Base-by-base conservation (phyloP, 129 eudicot species). In the carrot (Daucus carota) region DNA sequence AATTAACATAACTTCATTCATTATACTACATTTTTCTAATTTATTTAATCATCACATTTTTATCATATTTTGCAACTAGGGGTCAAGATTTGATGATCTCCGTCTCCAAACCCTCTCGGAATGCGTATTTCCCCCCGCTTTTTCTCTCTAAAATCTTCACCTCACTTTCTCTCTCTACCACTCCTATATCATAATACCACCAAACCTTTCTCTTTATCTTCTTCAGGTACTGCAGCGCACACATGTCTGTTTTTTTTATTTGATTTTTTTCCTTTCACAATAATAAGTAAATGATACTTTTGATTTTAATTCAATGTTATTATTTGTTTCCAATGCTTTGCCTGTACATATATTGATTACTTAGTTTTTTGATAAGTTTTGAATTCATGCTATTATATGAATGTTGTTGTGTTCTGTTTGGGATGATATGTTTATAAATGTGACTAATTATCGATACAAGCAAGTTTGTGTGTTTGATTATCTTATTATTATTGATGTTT, bases 151-250 rank as follows among this genome's bases (percentile, higher is more conserved):
- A 59, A 42, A 75, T 1, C 63, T 12, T 62, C 68, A 12, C 42
- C 9, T 65, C 67, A 17, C 63, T 40, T 48, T 73, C 72, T 77
- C 75, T 77, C 85, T 47, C 72, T 75, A 33, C 80, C 66, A 32
- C 81, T 34, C 29, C 77, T 77, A 68, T 70, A 66, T 41, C 66
- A 28, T 28, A 36, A 26, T 50, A 79, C 29, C 65, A n/a, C 29
- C 32, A 78, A 73, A 28, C 38, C 73, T 3, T 24, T 69, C 75
- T 44, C 70, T 65, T 44, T 80, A 78, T 46, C 84, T 52, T 54
- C 79, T 63, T 79, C 86, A 76, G 83, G 86, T 82, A 68, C 68
- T 12, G 29, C 67, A 59, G 43, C 8, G 16, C 65, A 18, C 6
- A 22, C 18, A 2, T 26, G 17, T 66, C 4, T 8, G 45, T 24